Percentiles rank a stretch among this genome's conserved stretches.
These are phyloP conservation scores for Chenopodium berlandieri DNA, from an alignment of 148 eudicot species.

Conservation along the genomic window DNA sequence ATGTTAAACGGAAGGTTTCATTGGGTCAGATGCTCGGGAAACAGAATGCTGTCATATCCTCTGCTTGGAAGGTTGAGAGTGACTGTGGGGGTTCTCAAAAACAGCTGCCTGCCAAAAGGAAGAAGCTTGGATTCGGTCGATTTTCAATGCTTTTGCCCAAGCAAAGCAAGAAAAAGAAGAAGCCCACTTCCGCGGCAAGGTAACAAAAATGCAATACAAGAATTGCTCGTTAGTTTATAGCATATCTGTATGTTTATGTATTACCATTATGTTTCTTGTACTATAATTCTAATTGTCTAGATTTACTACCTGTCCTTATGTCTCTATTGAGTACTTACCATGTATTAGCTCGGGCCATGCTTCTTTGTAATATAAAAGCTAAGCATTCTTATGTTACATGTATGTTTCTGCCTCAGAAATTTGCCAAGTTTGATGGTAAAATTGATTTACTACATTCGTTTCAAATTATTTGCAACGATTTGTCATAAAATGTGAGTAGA, in stretches of 20 bases:
- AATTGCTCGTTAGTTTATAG: neutral
- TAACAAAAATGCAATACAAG: neutral
- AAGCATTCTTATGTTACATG: neutral
- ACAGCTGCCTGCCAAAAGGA: slow-evolving; percentile 51
- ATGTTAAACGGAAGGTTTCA: slow-evolving; percentile 54
- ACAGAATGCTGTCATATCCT: slow-evolving; percentile 33
- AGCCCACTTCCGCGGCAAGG: slow-evolving; percentile 35
- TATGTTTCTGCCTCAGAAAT: neutral
- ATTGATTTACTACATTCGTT: neutral
- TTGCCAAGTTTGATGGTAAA: neutral
- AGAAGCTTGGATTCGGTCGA: slow-evolving; percentile 80
- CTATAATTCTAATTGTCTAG: slow-evolving; percentile 8
- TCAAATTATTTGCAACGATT: too few species aligned
- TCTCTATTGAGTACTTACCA: neutral
- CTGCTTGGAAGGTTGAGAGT: slow-evolving; percentile 44
- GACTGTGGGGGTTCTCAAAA: slow-evolving; percentile 33
- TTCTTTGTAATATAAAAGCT: slow-evolving; percentile 18
- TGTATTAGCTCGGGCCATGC: neutral
- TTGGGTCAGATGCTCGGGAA: slow-evolving; percentile 82
- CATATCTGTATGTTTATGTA: neutral
- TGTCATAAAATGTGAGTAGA: too few species aligned
- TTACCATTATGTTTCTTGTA: neutral
- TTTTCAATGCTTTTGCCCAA: slow-evolving; percentile 61
- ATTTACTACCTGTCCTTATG: neutral
- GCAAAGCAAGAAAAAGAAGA: slow-evolving; percentile 76